Conservation (phyloP, 2,329 filamentous ascomycete species). For the Pestalotiopsis sp. region DNA sequence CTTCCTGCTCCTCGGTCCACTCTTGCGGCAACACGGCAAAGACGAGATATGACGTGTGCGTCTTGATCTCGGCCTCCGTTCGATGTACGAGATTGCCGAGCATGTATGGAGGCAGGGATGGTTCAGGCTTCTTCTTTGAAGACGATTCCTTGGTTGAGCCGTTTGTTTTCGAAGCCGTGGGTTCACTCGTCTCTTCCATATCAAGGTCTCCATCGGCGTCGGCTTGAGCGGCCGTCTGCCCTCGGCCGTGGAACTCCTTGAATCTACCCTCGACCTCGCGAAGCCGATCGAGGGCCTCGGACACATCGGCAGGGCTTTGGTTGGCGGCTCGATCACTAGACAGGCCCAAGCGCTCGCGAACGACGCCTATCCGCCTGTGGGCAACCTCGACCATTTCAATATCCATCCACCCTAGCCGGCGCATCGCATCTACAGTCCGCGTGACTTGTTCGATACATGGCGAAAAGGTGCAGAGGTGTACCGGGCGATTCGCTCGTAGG, state of each 20-base stretch:
- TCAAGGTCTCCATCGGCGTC: conserved; percentile 45
- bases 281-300: conserved; percentile 76
- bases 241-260: conserved; percentile 60
- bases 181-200: conserved; percentile 36
- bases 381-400: conserved; percentile 92
- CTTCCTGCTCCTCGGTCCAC: conserved; percentile 85
- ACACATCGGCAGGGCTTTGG: conserved; percentile 71
- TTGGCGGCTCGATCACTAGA: conserved; percentile 71
- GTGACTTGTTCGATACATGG: conserved; percentile 97
- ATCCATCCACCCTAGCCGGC: conserved; percentile 83
- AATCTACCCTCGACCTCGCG: conserved; percentile 73
- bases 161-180: conserved; percentile 30
- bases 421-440: conserved; percentile 78
- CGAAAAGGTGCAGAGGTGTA: conserved; percentile 90
- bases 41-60: conserved; percentile 94
- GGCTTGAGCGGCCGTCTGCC: conserved; percentile 30
- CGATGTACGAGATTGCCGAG: conserved; percentile 79
- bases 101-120: conserved; percentile 62
- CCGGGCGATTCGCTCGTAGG: conserved; percentile 71
- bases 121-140: conserved; percentile 22
- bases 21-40: conserved; percentile 88
- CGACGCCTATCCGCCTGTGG: conserved; percentile 78
- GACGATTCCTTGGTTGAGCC: conserved; percentile 32
- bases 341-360: conserved; percentile 76
- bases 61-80: conserved; percentile 87